Evolutionary conservation across 495 filamentous ascomycete species (phyloP).

Genomic region (Pyrenula massariospora): DNA sequence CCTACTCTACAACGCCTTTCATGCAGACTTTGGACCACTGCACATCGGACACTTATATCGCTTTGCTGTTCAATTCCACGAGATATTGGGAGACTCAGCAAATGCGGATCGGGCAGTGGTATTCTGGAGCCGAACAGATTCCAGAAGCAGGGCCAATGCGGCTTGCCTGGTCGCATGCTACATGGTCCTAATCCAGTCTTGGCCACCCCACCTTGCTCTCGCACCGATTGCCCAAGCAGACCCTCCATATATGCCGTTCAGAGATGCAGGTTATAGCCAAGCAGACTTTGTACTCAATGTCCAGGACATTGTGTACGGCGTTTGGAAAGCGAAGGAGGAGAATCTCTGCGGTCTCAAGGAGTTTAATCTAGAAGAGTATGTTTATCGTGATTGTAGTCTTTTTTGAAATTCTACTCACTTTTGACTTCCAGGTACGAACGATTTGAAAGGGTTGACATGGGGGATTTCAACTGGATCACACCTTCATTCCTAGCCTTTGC

Average conservation of each 20-base stretch:
- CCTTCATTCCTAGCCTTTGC: slow-evolving; percentile 93
- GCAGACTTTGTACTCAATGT: slow-evolving; percentile 90
- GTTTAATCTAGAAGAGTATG: slow-evolving; percentile 87
- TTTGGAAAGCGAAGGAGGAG: slow-evolving; percentile 97
- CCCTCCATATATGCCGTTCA: slow-evolving; percentile 95
- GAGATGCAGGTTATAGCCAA: slow-evolving; percentile 96
- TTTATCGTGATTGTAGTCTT: slow-evolving; percentile 1
- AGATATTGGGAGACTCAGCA: slow-evolving; percentile 77
- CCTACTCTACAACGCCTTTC: slow-evolving; percentile 94
- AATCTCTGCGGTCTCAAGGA: slow-evolving; percentile 74
- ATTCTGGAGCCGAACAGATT: slow-evolving; percentile 87
- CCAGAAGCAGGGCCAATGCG: slow-evolving; percentile 90
- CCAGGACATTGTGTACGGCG: slow-evolving; percentile 94
- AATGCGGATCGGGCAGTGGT: slow-evolving; percentile 79
- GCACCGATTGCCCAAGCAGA: slow-evolving; percentile 93
- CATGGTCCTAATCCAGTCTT: slow-evolving; percentile 96
- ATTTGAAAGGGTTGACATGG: slow-evolving; percentile 92
- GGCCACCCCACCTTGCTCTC: slow-evolving; percentile 96
- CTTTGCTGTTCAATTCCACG: slow-evolving; percentile 89
- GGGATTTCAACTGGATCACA: slow-evolving; percentile 99
- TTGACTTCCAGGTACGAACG: slow-evolving; percentile 57
- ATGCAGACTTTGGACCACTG: slow-evolving; percentile 93
- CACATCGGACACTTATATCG: slow-evolving; percentile 96
- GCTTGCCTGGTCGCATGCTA: slow-evolving; percentile 93
- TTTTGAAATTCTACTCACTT: not conserved